A percentile compares a stretch with the other conserved stretches of the same genome.
These are phyloP conservation scores for Clathrus columnatus DNA, from an alignment of 768 basidiomycete species.

Conservation along the genomic window DNA sequence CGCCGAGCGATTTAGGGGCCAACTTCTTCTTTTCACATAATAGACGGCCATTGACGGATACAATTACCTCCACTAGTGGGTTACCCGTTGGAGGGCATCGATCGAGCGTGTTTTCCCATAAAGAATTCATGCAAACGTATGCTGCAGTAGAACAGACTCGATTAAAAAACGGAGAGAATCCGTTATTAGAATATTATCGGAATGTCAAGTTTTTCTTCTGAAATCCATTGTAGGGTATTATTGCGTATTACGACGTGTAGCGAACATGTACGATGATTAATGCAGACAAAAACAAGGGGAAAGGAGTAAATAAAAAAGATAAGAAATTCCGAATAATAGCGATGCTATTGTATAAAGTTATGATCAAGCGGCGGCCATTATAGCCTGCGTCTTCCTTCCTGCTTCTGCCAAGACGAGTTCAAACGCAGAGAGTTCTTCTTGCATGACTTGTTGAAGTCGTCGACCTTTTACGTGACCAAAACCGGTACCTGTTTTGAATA, in stretches of 20 bases:
- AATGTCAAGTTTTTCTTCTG: constrained; percentile 92
- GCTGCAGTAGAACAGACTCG: constrained; percentile 65
- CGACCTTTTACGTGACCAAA: constrained; percentile 15
- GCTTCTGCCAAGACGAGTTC: constrained; percentile 65
- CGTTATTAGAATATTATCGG: constrained; percentile 81
- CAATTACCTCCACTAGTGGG: constrained; percentile 66
- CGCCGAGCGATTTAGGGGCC: constrained; percentile 43
- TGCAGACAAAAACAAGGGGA: background rate
- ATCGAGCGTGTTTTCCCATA: constrained; percentile 78
- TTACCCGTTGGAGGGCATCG: constrained; percentile 73
- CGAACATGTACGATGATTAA: background rate
- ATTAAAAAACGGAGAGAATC: constrained; percentile 77
- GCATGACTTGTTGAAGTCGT: constrained; percentile 57
- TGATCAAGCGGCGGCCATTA: constrained; percentile 58
- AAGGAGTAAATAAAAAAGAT: background rate
- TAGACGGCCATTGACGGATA: constrained; percentile 57
- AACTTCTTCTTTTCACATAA: constrained; percentile 69
- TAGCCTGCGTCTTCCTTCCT: constrained; percentile 65
- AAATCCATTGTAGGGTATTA: constrained; percentile 12
- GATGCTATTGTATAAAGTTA: background rate
- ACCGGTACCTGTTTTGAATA: constrained; percentile 15
- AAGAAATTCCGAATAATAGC: background rate
- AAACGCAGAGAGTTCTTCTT: constrained; percentile 72
- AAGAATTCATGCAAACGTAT: constrained; percentile 83
- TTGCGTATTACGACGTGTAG: background rate